Evolutionary conservation across 805 yeast species (phyloP), one percentile per base, ranked within the genome.

Genomic region (Candida easanensis): DNA sequence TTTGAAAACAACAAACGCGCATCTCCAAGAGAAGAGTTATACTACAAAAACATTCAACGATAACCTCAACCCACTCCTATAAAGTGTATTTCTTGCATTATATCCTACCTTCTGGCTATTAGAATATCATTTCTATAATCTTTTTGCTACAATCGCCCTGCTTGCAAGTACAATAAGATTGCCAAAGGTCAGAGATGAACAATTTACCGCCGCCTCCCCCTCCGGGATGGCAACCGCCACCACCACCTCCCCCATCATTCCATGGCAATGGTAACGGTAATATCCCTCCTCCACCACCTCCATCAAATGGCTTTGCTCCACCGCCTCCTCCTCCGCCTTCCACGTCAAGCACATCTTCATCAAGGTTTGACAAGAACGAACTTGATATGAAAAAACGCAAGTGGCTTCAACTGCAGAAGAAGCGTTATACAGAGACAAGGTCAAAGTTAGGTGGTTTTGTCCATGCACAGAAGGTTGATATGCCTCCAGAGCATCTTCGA

Each of bases 401-500:
- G 52, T 86, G 93, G 95, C 66, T 73, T 9, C 76, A 71, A 42
- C 36, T 76, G 2, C 95, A 85, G 52, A 84, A 83, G 56, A 62
- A 59, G 33, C 65, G 85, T 45, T 83, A 73, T 58, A 64, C 70
- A 16, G 69, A 66, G 19, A 32, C 52, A 38, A 49, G 56, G 26
- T 48, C 54, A 10, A 58, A 56, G 42, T 51, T 43, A 26, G 69
- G 77, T 27, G 73, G 82, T 13, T 66, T 68, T 34, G 79, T 80
- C 10, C 79, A 75, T 38, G 73, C 84, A 0, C 74, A 73, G 10
- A 86, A 86, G 57, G 74, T 80, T 1, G 89, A 87, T 51, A 84
- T 90, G 89, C 97, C 97, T 0, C 95, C 96, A 0, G 96, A 90
- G 56, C 97, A 90, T 65, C 66, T 91, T 19, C 73, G 99, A 34